phyloP scores from a whole-genome alignment of 2,329 filamentous ascomycete genomes.

The Coniochaeta ligniaria region DNA sequence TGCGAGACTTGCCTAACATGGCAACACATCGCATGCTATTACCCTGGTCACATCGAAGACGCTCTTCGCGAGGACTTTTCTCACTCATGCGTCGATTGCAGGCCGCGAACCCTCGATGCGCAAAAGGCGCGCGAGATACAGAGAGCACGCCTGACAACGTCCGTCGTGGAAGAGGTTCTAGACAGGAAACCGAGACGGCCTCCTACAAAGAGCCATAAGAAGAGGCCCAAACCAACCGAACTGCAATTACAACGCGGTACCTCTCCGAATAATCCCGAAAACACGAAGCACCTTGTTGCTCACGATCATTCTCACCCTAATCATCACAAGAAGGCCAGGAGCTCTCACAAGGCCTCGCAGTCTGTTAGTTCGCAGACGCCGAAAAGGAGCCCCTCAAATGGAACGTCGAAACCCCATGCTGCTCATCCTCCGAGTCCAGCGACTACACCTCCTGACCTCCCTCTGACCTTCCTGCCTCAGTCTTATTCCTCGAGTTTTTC shows the following conservation, averaged over 20 bases:
- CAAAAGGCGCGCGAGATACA: slow-evolving; percentile 71
- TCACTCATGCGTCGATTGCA: slow-evolving; percentile 86
- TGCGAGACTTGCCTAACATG: slow-evolving; percentile 95
- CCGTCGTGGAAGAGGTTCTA: slow-evolving; percentile 38
- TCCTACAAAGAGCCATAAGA: slow-evolving; percentile 77
- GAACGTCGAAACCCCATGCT: slow-evolving; percentile 52
- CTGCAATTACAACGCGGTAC: slow-evolving; percentile 66
- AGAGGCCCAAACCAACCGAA: slow-evolving; percentile 69
- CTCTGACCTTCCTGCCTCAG: slow-evolving; percentile 56
- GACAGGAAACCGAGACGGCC: slow-evolving; percentile 71
- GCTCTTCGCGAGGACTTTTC: slow-evolving; percentile 64
- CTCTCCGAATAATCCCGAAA: slow-evolving; percentile 46
- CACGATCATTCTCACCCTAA: slow-evolving; percentile 46
- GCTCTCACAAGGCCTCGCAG: slow-evolving; percentile 69
- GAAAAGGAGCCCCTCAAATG: slow-evolving; percentile 57
- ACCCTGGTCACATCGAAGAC: slow-evolving; percentile 65
- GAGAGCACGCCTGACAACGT: slow-evolving; percentile 43
- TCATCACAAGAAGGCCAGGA: slow-evolving; percentile 74
- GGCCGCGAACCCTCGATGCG: slow-evolving; percentile 66
- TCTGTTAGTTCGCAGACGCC: slow-evolving; percentile 65
- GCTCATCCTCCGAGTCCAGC: slow-evolving; percentile 65
- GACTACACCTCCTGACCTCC: slow-evolving; percentile 62
- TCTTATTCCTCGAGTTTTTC: slow-evolving; percentile 71
- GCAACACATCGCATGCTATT: slow-evolving; percentile 98
- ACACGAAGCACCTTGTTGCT: slow-evolving; percentile 34